Evolutionary conservation across 2,329 filamentous ascomycete species (phyloP), one percentile per base, ranked within the genome.

Genomic region (Clonostachys rhizophaga): DNA sequence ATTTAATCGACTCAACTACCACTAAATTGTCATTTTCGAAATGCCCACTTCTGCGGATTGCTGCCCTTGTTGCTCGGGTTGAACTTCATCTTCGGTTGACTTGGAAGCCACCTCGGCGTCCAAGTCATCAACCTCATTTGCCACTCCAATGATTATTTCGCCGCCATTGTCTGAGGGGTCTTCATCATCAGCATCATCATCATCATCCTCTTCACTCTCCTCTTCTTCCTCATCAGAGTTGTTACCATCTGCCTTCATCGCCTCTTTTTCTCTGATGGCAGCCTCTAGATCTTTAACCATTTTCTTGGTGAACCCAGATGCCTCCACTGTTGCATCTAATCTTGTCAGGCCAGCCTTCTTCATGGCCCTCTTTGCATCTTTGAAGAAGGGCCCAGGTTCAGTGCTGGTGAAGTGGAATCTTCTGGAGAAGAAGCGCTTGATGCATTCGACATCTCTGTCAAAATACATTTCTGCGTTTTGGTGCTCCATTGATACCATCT

Each of bases 401-500:
- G 91, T 87, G 62, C 84, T 86, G 4, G 83, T 83, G 62, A 97
- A 99, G 55, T 90, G 85, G 66, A 96, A 99, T 33, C 90, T 83
- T 18, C 91, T 79, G 60, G 89, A 78, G 62, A 99, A 99, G 66
- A 95, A 99, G 34, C 88, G 83, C 70, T 96, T 97, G 59, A 99
- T 86, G 67, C 95, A 99, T 52, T 89, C 84, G 13, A 99, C 91
- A 58, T 99, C 94, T 53, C 94, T 85, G 63, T 97, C 89, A 65
- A 99, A 99, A 68, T 99, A 97, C 81, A 91, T 95, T 62, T 96
- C 87, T 16, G 94, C 95, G 60, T 99, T 96, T 35, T 76, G 69
- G 62, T 99, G 94, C 56, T 96, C 90, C 63, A 96, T 90, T 1
- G 92, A 97, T 3, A 99, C 83, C 87, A 96, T 97, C 64, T 99